phyloP scores from a whole-genome alignment of 108 stramenopile genomes.

The Pseudonitzschia multiseries region DNA sequence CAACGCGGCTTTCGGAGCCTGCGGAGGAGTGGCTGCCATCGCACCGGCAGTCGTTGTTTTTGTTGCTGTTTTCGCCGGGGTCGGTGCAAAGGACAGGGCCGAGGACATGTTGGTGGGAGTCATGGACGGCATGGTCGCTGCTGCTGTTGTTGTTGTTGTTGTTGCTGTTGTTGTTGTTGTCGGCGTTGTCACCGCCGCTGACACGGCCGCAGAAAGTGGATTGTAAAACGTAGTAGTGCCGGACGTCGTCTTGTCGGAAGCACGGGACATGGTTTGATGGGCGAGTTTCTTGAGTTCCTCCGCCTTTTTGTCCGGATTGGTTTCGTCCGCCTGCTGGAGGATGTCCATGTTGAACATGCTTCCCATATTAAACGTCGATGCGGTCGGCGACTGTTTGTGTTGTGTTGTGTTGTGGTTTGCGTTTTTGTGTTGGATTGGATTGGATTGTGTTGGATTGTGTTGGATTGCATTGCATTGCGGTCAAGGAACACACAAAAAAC shows the following conservation, averaged over 20 bases:
- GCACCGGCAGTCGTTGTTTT: not conserved
- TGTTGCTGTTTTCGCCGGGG: not conserved
- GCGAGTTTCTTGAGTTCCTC: constrained; percentile 1
- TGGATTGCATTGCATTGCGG: no score
- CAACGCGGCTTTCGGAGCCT: not conserved
- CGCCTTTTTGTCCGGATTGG: not conserved
- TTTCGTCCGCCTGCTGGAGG: constrained; percentile 38
- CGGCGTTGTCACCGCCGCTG: not conserved
- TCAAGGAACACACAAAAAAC: no score
- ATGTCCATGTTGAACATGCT: constrained; percentile 69
- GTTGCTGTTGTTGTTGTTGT: not conserved
- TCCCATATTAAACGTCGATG: not conserved
- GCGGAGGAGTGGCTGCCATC: not conserved
- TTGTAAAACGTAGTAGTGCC: not conserved
- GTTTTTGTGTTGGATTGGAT: no score
- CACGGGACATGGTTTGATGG: not conserved
- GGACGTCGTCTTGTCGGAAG: not conserved
- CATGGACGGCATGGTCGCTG: constrained; percentile 4
- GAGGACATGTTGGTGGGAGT: not conserved
- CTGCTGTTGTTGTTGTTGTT: not conserved
- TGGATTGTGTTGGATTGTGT: no score
- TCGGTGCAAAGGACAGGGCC: no score
- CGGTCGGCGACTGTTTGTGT: not conserved
- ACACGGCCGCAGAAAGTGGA: not conserved
- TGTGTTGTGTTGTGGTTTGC: no score